Base-by-base conservation (phyloP, 257 asterid species). In the Nicotiana attenuata region DNA sequence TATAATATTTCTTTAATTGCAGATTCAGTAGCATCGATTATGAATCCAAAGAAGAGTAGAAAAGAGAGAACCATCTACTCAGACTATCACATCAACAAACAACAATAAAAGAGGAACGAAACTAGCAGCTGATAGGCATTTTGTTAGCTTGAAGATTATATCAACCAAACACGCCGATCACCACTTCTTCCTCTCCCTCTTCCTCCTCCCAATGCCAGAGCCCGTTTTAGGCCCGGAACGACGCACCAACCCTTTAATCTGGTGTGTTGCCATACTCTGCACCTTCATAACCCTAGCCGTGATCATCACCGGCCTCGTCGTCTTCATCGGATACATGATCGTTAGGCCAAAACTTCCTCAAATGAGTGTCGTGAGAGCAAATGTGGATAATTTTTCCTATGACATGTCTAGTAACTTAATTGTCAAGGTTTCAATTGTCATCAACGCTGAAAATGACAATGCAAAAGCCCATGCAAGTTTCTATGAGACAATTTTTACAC, bases 261-360 rank as follows among this genome's bases (percentile, higher is more conserved):
- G 98, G 99, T 86, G 91, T 65, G 80, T 84, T 2, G 93, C 97
- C 83, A 65, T 90, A 45, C 83, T 93, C 68, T 93, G 98, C 71
- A 88, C 94, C 75, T 8, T 92, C 14, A 35, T 95, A 9, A 90
- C 96, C 10, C 82, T 90, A 4, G 82, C 85, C 22, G 98, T 95
- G 16, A 91, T 93, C 45, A 81, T 93, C 81, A 81, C 88, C 10
- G 98, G 98, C 53, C 35, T 92, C 5, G 83, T 86, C 0, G 90
- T 91, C 20, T 92, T 93, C 88, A 71, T 90, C 10, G 91, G 97
- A 76, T 95, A 93, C 87, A 67, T 91, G 15, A 87, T 85, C 0
- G 86, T 93, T 78, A 85, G 81, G 81, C 99, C 99, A 0, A 91
- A 85, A 77, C 89, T 92, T 41, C 99, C 99, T 15, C 88, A 84